Evolutionary conservation across 2,329 filamentous ascomycete species (phyloP).

Genomic region (Colletotrichum caudatum): DNA sequence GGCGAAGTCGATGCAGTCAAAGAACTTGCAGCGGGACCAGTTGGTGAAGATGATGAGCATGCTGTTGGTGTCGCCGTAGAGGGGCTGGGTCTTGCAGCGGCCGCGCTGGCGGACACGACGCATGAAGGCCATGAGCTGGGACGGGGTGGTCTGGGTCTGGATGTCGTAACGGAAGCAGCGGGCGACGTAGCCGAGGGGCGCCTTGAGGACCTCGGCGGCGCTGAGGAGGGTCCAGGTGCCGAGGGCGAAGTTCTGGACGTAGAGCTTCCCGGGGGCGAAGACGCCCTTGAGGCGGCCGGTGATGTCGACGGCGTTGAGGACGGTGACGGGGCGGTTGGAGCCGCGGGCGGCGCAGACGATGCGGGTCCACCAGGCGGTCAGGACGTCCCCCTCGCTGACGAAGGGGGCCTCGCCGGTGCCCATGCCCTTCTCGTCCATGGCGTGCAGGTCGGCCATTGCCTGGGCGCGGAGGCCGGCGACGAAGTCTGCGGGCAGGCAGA

Average conservation of each 20-base stretch:
- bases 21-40: slow-evolving; percentile 53
- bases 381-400: slow-evolving; percentile 60
- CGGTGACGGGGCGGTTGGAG: slow-evolving; percentile 43
- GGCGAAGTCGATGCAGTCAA: slow-evolving; percentile 53
- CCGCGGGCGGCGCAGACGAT: slow-evolving; percentile 40
- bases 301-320: slow-evolving; percentile 47
- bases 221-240: slow-evolving; percentile 44
- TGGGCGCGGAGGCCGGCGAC: slow-evolving; percentile 48
- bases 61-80: slow-evolving; percentile 50
- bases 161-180: slow-evolving; percentile 50
- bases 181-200: slow-evolving; percentile 48
- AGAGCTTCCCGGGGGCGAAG: slow-evolving; percentile 40
- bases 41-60: slow-evolving; percentile 54
- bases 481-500: slow-evolving; percentile 54
- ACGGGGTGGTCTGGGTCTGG: slow-evolving; percentile 50
- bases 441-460: slow-evolving; percentile 49
- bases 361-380: slow-evolving; percentile 56
- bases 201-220: slow-evolving; percentile 43
- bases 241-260: slow-evolving; percentile 47
- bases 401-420: slow-evolving; percentile 48
- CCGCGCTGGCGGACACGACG: slow-evolving; percentile 43
- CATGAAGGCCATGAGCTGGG: slow-evolving; percentile 49
- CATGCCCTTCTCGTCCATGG: slow-evolving; percentile 32
- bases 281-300: slow-evolving; percentile 45
- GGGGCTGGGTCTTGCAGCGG: slow-evolving; percentile 42